Percentiles rank a stretch among this genome's conserved stretches.
Conservation (phyloP, 768 basidiomycete genomes). For the Pleurotus platypus region DNA sequence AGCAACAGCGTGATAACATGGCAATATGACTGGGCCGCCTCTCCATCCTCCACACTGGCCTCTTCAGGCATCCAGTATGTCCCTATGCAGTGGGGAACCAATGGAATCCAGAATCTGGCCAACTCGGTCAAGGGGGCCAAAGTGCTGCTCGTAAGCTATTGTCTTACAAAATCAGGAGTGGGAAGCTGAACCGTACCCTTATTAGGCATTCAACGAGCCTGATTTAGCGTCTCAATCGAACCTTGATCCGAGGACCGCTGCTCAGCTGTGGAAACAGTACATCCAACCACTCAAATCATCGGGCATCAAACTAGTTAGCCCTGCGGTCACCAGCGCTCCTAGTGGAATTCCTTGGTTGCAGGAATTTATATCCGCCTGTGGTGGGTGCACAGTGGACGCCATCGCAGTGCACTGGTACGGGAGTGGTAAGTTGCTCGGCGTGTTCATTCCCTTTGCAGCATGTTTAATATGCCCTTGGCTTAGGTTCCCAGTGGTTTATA, state of each 20-base stretch:
- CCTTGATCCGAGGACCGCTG: conserved; percentile 24
- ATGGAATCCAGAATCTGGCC: conserved; percentile 24
- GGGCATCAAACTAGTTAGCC: conserved; percentile 29
- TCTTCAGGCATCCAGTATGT: conserved; percentile 28
- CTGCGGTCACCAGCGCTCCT: conserved; percentile 29
- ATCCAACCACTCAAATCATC: conserved; percentile 28
- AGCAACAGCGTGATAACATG: conserved; percentile 27
- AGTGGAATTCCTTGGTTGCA: conserved; percentile 29
- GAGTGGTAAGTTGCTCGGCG: not conserved
- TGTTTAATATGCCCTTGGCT: conserved; percentile 21
- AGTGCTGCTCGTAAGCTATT: conserved; percentile 28
- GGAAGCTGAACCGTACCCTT: too few species aligned
- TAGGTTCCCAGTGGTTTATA: conserved; percentile 28
- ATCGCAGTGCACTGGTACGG: conserved; percentile 32
- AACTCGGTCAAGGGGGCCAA: conserved; percentile 30
- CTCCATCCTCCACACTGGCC: conserved; percentile 25
- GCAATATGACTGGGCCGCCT: conserved; percentile 41
- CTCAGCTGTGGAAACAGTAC: conserved; percentile 30
- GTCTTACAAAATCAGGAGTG: too few species aligned
- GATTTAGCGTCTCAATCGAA: conserved; percentile 30
- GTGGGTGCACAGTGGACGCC: conserved; percentile 31
- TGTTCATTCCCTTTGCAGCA: not conserved
- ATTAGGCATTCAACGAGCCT: conserved; percentile 34
- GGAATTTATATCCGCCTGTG: conserved; percentile 29
- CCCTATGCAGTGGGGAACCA: conserved; percentile 36